These are phyloP conservation scores for Inga oerstediana DNA, from an alignment of 306 rosid genomes.

Conservation along the genomic window DNA sequence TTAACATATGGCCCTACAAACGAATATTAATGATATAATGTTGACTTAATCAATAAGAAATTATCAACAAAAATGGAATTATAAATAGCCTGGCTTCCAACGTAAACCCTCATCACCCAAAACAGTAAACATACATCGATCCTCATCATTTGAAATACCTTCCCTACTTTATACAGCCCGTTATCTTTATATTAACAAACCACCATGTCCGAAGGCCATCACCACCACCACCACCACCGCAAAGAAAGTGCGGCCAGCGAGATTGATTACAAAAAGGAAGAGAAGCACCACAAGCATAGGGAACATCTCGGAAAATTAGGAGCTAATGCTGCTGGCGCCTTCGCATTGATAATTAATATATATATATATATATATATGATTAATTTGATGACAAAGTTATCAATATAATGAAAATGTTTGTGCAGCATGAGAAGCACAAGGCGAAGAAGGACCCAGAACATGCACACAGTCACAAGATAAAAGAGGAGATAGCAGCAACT, in stretches of 20 bases:
- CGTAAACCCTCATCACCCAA: neutral
- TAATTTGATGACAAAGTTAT: neutral
- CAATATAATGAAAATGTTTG: neutral
- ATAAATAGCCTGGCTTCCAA: neutral
- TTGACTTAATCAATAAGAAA: neutral
- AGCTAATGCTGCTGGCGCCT: neutral
- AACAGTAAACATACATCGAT: no score
- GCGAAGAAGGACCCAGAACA: constrained; percentile 62
- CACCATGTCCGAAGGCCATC: neutral
- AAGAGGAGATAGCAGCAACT: constrained; percentile 67
- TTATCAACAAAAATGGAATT: neutral
- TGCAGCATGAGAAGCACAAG: constrained; percentile 69
- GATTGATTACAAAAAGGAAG: neutral
- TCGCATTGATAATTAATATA: neutral
- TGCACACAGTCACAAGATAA: constrained; percentile 69
- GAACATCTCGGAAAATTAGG: neutral
- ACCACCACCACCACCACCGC: neutral
- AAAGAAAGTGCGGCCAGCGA: neutral
- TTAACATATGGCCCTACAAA: neutral
- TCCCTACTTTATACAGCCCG: no score
- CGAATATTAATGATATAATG: neutral
- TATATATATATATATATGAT: neutral
- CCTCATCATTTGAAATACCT: neutral
- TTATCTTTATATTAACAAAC: neutral
- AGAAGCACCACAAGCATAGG: neutral